Evolutionary conservation across 306 rosid genomes (phyloP), one percentile per base, ranked within the genome.

Genomic region (Vigna mungo): DNA sequence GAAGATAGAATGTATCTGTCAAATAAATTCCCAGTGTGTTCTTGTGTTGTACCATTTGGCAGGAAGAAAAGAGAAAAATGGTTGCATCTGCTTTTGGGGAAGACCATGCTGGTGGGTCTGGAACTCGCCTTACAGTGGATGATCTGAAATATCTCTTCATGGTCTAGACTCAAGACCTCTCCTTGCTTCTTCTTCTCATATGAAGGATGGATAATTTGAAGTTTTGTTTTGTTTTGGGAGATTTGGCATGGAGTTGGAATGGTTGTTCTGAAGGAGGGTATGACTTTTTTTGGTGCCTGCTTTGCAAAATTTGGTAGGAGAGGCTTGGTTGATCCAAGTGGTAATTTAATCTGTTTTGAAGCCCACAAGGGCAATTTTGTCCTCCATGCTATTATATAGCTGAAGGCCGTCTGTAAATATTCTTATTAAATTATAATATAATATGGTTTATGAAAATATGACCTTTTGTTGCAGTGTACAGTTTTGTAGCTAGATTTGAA

Each of bases 41-140:
- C 15, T 27, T 58, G 32, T 83, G 68, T 66, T 82, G 73, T 73
- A 61, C 58, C 68, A 36, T 83, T 68, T 65, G 81, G 75, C 91
- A 95, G 99, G 99, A 92, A 52, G 97, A 95, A 71, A 95, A 92
- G 90, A 87, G 91, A 80, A 95, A 92, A 84, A 92, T 95, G 98
- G 99, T 92, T 61, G 99, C 97, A 59, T 92, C 98, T 59, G 97
- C 99, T 70, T 95, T 95, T 80, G 97, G 97, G 59, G 99, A 92
- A 91, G 99, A 95, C 56, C 92, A 89, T 37, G 77, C 87, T 20
- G 98, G 98, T 4, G 87, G 87, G 18, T 58, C 97, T 17, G 90
- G 79, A 17, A 23, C 92, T 77, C 96, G 99, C 73, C 88, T 95
- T 70, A 92, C 99, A 1, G 92, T 95, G 53, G 97, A 95, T 64